A percentile compares a stretch with the other conserved stretches of the same genome.
Evolutionary conservation across 768 basidiomycete species (phyloP).

Genomic region (Xerocomellus dryophilus): DNA sequence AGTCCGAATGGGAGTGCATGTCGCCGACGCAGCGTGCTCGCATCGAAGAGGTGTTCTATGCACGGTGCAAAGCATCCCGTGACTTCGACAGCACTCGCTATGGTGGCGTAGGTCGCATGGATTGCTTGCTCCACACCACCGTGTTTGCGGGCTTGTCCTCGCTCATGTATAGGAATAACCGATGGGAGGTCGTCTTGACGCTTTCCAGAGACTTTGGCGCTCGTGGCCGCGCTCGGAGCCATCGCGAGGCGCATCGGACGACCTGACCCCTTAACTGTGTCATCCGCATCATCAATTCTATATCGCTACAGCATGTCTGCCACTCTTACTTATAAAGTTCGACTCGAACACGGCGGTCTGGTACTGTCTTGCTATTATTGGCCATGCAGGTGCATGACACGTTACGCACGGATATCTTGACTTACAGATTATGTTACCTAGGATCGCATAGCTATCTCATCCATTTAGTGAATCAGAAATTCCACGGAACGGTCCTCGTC

Average conservation of each 20-base stretch:
- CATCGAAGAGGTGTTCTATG: conserved; percentile 41
- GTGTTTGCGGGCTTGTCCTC: conserved; percentile 52
- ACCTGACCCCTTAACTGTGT: neutral
- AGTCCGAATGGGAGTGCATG: conserved; percentile 43
- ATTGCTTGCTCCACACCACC: conserved; percentile 48
- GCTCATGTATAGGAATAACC: conserved; percentile 34
- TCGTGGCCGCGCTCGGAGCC: neutral
- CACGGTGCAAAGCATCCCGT: conserved; percentile 42
- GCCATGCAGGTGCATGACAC: neutral
- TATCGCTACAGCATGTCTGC: conserved; percentile 3
- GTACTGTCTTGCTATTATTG: conserved; percentile 10
- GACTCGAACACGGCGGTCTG: conserved; percentile 2
- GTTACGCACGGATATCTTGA: neutral
- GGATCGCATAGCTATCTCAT: conserved; percentile 4
- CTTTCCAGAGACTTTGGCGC: conserved; percentile 36
- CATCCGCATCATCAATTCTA: neutral
- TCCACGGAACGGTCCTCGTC: conserved; percentile 1
- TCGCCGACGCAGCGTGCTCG: conserved; percentile 42
- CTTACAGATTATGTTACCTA: conserved; percentile 12
- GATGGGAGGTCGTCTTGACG: conserved; percentile 44
- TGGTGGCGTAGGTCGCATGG: conserved; percentile 46
- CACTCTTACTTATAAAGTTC: neutral
- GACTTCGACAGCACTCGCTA: conserved; percentile 36
- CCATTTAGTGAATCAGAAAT: conserved; percentile 7
- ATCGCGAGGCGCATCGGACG: neutral